A percentile compares a stretch with the other conserved stretches of the same genome.
phyloP scores from a whole-genome alignment of 1,284 basidiomycete genomes.

The Ceratobasidium sp. region DNA sequence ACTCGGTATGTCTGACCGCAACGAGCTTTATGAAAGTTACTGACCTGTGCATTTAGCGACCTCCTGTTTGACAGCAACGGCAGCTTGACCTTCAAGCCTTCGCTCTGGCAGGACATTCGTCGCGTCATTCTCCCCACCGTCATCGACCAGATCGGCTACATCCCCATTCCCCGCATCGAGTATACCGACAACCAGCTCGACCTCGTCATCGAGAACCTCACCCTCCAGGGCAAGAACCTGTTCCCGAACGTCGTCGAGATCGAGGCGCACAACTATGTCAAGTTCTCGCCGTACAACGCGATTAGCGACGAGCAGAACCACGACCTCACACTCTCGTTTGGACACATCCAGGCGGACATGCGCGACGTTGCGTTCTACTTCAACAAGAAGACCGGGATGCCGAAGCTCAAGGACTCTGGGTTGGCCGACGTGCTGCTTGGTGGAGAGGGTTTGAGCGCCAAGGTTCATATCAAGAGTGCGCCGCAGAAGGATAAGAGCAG shows the following conservation, averaged over 20 bases:
- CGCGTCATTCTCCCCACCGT: slow-evolving; percentile 85
- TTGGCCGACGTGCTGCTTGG: slow-evolving; percentile 91
- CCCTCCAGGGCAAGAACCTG: slow-evolving; percentile 85
- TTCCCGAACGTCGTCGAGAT: slow-evolving; percentile 83
- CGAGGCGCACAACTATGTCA: slow-evolving; percentile 86
- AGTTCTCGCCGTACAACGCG: slow-evolving; percentile 80
- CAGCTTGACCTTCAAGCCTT: slow-evolving; percentile 88
- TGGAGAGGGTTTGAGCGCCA: slow-evolving; percentile 79
- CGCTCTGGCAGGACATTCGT: slow-evolving; percentile 87
- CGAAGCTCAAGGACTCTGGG: slow-evolving; percentile 89
- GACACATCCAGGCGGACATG: slow-evolving; percentile 95
- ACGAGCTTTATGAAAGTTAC: no score
- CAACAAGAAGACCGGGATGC: slow-evolving; percentile 80
- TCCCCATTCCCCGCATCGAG: slow-evolving; percentile 93
- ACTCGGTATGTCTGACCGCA: slow-evolving; percentile 63
- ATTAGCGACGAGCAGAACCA: slow-evolving; percentile 75
- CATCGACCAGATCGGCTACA: slow-evolving; percentile 84
- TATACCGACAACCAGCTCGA: slow-evolving; percentile 90
- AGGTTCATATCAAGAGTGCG: slow-evolving; percentile 73
- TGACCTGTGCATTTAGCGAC: slow-evolving; percentile 63
- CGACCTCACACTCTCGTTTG: slow-evolving; percentile 77
- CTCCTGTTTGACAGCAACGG: slow-evolving; percentile 83
- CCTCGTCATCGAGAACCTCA: slow-evolving; percentile 93
- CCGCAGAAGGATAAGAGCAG: slow-evolving; percentile 62
- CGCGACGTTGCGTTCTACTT: slow-evolving; percentile 93